Base-by-base conservation (phyloP, 2,329 filamentous ascomycete species). In the Hypoxylon sp. region DNA sequence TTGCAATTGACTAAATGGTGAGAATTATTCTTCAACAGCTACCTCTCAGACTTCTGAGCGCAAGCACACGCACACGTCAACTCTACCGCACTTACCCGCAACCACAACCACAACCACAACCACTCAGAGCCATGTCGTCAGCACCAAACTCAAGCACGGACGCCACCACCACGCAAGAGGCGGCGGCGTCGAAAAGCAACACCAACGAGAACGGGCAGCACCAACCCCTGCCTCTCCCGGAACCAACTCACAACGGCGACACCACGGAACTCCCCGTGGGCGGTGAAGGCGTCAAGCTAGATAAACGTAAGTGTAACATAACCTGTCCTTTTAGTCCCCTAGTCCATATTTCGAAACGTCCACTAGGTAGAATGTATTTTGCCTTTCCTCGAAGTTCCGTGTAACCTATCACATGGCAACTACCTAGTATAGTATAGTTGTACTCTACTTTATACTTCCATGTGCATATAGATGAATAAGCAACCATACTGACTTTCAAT, bases 211-310 rank as follows among this genome's bases (percentile, higher is more conserved):
- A 21, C 51, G 35, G 35, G 21, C 53, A 64, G 19, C 47, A 32
- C 8, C 54, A 55, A 35, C 69, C 70, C 8, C 64, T 74, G 1
- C 69, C 73, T 31, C 72, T 75, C 35, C 74, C 74, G 29, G 70
- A 63, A 52, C 70, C 73, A 1, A 46, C 51, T 8, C 66, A 65
- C 19, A 53, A 51, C 1, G 62, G 59, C 48, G 65, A 62, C 19
- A 44, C 61, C 4, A 70, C 52, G 35, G 61, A 65, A 0, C 60
- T 81, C 2, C 66, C 76, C 52, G 78, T 82, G 24, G 78, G 78
- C 71, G 81, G 81, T 54, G 76, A 77, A 59, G 77, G 77, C 55
- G 83, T 92, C 47, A 87, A 85, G 54, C 85, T 94, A 7, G 90
- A 93, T 75, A 85, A 88, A 67, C 81, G 68, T 70, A 58, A 65